Conservation (phyloP, 805 yeast genomes). For the Priceomyces castillae region DNA sequence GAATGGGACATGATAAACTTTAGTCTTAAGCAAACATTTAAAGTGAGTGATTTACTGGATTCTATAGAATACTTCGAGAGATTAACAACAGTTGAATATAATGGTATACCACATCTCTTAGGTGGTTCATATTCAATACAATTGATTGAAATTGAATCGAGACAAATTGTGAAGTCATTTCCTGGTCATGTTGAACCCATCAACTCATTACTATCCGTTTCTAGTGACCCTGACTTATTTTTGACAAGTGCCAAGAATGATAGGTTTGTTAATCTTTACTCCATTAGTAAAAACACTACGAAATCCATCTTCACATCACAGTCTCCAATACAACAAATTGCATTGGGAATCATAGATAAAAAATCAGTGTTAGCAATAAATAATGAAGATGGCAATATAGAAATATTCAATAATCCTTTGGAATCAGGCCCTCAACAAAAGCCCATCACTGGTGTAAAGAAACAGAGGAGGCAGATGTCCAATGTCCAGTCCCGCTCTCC, state of each 20-base stretch:
- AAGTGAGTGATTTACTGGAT: slow-evolving; percentile 36
- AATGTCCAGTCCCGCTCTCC: slow-evolving; percentile 50
- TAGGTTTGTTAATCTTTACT: slow-evolving; percentile 73
- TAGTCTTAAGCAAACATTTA: slow-evolving; percentile 40
- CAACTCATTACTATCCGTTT: slow-evolving; percentile 42
- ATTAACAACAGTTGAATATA: slow-evolving; percentile 25
- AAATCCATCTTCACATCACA: slow-evolving; percentile 66
- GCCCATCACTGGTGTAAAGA: slow-evolving; percentile 28
- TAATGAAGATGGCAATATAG: slow-evolving; percentile 74
- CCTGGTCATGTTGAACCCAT: slow-evolving; percentile 80
- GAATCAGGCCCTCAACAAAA: slow-evolving; percentile 20
- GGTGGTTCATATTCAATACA: slow-evolving; percentile 67
- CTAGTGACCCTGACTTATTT: slow-evolving; percentile 42
- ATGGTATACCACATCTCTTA: slow-evolving; percentile 45
- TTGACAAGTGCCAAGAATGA: slow-evolving; percentile 76
- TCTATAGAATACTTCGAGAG: slow-evolving; percentile 33
- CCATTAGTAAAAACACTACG: slow-evolving; percentile 44
- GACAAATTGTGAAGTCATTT: slow-evolving; percentile 46
- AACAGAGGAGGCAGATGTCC: slow-evolving; percentile 42
- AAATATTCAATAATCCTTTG: slow-evolving; percentile 63
- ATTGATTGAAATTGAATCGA: slow-evolving; percentile 43
- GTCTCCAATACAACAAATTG: slow-evolving; percentile 51
- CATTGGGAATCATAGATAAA: slow-evolving; percentile 33
- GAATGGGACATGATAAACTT: slow-evolving; percentile 60
- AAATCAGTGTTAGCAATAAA: slow-evolving; percentile 47